These are phyloP conservation scores for Tripterygium wilfordii DNA, from an alignment of 177 flowering plant genomes.

Conservation along the genomic window DNA sequence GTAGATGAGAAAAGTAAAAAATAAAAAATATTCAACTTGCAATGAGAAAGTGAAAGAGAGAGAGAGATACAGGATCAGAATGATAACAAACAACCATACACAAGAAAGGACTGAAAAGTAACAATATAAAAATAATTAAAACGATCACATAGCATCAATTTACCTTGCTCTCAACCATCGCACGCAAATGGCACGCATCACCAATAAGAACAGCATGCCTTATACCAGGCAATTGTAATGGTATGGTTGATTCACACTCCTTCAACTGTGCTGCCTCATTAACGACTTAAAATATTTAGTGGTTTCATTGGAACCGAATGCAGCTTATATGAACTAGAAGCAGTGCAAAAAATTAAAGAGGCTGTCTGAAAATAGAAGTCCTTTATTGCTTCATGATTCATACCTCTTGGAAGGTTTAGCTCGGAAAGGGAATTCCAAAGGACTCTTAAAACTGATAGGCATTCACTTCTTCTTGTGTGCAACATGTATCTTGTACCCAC, in stretches of 20 bases:
- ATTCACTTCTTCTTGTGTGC: conserved; percentile 18
- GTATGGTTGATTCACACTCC: conserved; percentile 54
- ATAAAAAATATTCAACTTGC: no score
- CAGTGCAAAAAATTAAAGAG: conserved; percentile 48
- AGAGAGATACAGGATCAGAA: background rate
- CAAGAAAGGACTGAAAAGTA: no score
- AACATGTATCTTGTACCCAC: conserved; percentile 3
- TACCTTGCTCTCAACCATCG: conserved; percentile 50
- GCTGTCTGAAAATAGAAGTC: conserved; percentile 44
- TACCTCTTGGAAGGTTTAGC: conserved; percentile 29
- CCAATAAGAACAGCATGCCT: conserved; percentile 49
- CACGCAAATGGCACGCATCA: conserved; percentile 52
- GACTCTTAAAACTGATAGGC: conserved; percentile 23
- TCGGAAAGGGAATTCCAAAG: conserved; percentile 24
- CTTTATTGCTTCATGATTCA: conserved; percentile 6
- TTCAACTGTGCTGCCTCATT: conserved; percentile 66
- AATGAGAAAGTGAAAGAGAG: background rate
- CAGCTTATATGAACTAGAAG: conserved; percentile 38
- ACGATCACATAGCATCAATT: background rate
- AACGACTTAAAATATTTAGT: conserved; percentile 33
- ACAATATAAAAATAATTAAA: background rate
- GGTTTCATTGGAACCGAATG: conserved; percentile 23
- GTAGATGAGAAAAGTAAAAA: background rate
- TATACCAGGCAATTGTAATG: conserved; percentile 41
- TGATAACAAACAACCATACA: background rate